A percentile compares a stretch with the other conserved stretches of the same genome.
Evolutionary conservation across 495 filamentous ascomycete species (phyloP).

Genomic region (Daldinia childiae): DNA sequence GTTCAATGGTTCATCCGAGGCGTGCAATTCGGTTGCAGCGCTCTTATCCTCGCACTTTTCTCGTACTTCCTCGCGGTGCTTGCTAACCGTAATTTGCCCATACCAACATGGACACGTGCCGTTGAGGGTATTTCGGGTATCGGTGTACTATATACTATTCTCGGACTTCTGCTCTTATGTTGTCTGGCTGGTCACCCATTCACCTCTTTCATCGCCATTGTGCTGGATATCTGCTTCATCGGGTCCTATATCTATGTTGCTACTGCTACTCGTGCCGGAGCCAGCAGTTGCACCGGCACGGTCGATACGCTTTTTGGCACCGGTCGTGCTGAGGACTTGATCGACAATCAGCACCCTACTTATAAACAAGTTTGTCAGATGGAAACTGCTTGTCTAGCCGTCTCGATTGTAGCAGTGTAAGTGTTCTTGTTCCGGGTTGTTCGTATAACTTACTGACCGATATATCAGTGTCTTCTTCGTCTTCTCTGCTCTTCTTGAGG

Average conservation of each 20-base stretch:
- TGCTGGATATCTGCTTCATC: constrained; percentile 68
- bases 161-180: constrained; percentile 77
- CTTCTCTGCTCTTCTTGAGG: constrained; percentile 69
- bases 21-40: constrained; percentile 76
- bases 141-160: constrained; percentile 74
- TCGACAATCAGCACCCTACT: constrained; percentile 56
- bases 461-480: constrained; percentile 71
- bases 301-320: constrained; percentile 74
- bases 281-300: constrained; percentile 65
- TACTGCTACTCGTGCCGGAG: constrained; percentile 68
- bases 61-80: constrained; percentile 76
- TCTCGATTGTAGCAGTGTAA: constrained; percentile 82
- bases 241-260: constrained; percentile 71
- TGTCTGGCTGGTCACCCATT: constrained; percentile 76
- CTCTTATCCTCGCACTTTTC: constrained; percentile 80
- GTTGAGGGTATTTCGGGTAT: constrained; percentile 84
- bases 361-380: constrained; percentile 71
- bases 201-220: constrained; percentile 72
- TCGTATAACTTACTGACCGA: constrained; percentile 18
- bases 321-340: constrained; percentile 58
- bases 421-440: constrained; percentile 37
- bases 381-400: constrained; percentile 76
- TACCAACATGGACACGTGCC: constrained; percentile 73
- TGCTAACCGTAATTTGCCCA: constrained; percentile 63
- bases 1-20: constrained; percentile 70